These are phyloP conservation scores for Chiua sp. DNA, from an alignment of 1,284 basidiomycete genomes.

Conservation along the genomic window DNA sequence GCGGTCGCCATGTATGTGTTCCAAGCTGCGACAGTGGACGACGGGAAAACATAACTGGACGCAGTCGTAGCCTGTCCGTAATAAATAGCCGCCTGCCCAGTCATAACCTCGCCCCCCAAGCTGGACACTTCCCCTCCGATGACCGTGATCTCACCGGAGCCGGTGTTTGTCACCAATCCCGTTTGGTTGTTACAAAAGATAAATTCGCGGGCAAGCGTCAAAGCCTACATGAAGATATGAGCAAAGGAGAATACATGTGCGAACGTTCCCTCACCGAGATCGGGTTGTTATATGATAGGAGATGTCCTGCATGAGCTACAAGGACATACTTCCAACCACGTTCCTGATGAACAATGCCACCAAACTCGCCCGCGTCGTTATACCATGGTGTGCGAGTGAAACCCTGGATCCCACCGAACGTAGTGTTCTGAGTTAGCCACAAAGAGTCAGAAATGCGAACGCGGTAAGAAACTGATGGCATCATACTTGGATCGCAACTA, in stretches of 20 bases:
- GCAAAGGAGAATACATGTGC: neutral
- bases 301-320: conserved; percentile 61
- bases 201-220: conserved; percentile 60
- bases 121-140: conserved; percentile 57
- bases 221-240: conserved; percentile 43
- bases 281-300: conserved; percentile 58
- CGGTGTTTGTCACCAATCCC: conserved; percentile 50
- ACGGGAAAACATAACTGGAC: conserved; percentile 57
- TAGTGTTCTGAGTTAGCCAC: conserved; percentile 58
- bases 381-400: conserved; percentile 71
- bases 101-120: conserved; percentile 51
- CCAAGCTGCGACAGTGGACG: conserved; percentile 63
- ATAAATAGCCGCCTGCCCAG: conserved; percentile 57
- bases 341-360: conserved; percentile 77
- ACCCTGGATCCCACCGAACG: conserved; percentile 77
- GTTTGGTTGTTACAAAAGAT: conserved; percentile 58
- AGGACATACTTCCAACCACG: conserved; percentile 70
- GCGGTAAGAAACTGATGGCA: neutral
- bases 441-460: neutral
- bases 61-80: conserved; percentile 52
- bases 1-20: conserved; percentile 16
- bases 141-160: conserved; percentile 38
- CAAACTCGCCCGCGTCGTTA: conserved; percentile 59
- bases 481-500: conserved; percentile 68
- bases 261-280: conserved; percentile 47